Evolutionary conservation across 1,139 yeast genomes (phyloP).

Genomic region (Hansenula lynferdii): DNA sequence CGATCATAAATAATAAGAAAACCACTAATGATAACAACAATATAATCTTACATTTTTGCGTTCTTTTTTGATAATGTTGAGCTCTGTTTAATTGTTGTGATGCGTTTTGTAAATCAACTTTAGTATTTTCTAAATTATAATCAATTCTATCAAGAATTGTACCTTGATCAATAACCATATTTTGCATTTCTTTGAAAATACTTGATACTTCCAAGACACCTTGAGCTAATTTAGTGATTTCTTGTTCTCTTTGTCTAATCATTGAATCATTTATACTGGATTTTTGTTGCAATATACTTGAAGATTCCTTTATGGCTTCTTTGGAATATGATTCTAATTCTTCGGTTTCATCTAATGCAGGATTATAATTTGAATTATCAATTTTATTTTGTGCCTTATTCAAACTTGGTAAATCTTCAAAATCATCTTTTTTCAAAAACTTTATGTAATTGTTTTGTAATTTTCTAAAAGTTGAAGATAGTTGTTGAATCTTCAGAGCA

Average conservation of each 20-base stretch:
- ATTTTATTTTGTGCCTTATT: constrained; percentile 2
- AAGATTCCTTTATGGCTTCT: constrained; percentile 38
- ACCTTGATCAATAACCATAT: constrained; percentile 92
- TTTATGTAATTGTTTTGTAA: constrained; percentile 86
- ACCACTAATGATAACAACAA: constrained; percentile 67
- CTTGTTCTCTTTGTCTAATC: constrained; percentile 76
- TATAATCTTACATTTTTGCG: constrained; percentile 88
- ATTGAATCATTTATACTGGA: constrained; percentile 39
- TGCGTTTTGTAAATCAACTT: constrained; percentile 69
- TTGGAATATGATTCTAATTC: constrained; percentile 43
- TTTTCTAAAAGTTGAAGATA: constrained; percentile 73
- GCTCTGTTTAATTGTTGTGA: constrained; percentile 77
- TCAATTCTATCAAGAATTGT: constrained; percentile 90
- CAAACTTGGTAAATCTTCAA: constrained; percentile 31
- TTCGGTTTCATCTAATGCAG: constrained; percentile 35
- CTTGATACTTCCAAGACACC: constrained; percentile 92
- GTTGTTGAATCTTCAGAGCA: constrained; percentile 79
- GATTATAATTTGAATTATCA: constrained; percentile 17
- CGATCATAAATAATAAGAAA: constrained; percentile 63
- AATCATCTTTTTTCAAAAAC: constrained; percentile 65
- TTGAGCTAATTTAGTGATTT: constrained; percentile 85
- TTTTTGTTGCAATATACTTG: constrained; percentile 29
- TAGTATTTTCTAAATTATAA: constrained; percentile 79
- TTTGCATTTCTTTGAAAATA: constrained; percentile 89
- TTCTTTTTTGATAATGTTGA: constrained; percentile 74